Base-by-base conservation (phyloP, 2,329 filamentous ascomycete species). In the Penicillium oxalicum region DNA sequence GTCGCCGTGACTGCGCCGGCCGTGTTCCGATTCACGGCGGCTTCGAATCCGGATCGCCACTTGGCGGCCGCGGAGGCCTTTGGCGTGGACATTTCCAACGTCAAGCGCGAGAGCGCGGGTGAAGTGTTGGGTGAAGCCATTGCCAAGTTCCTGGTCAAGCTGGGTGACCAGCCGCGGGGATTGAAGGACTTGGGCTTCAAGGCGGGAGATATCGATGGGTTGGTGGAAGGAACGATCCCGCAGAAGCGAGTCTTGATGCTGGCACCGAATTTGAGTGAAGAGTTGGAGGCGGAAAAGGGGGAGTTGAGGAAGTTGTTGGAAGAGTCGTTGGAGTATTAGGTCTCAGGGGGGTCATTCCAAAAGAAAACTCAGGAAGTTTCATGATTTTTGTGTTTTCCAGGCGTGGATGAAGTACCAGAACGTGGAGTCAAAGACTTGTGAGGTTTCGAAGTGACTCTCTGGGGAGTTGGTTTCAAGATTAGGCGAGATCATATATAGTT, bases 151-250 rank as follows among this genome's bases (percentile, higher is more conserved):
- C 72, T 98, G 37, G 80, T 84, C 9, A 81, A 84, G 26, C 72
- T 98, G 11, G 93, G 93, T 28, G 93, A 94, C 62, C 93, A 98
- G 74, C 94, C 94, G 1, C 78, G 82, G 36, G 94, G 94, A 0
- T 70, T 98, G 56, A 89, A 87, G 72, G 83, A 80, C 34, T 72
- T 98, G 9, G 94, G 93, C 0, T 98, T 97, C 64, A 78, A 78
- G 45, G 72, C 70, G 12, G 80, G 81, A 35, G 82, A 97, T 72
- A 75, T 98, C 13, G 88, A 94, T 55, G 81, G 76, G 8, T 73
- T 98, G 54, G 90, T 98, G 1, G 91, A 97, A 70, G 94, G 93
- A 1, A 98, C 93, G 0, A 84, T 98, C 53, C 93, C 93, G 4
- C 93, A 98, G 74, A 82, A 83, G 48, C 77, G 93, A 56, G 94